Evolutionary conservation across 2,329 filamentous ascomycete species (phyloP), one percentile per base, ranked within the genome.

Genomic region (Aspergillus sp.): DNA sequence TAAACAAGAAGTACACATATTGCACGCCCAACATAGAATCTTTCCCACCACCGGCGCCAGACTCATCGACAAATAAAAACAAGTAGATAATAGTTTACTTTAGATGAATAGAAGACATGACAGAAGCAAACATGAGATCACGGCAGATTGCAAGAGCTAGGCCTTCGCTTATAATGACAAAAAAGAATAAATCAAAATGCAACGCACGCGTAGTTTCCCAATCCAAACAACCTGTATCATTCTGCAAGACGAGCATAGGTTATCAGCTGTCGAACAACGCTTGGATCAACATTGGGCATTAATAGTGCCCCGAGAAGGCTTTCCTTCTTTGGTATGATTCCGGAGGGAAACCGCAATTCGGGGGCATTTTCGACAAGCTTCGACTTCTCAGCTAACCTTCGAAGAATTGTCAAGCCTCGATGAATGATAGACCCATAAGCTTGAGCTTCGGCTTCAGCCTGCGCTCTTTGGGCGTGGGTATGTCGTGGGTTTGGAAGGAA

Each of bases 341-440:
- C 76, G 1, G 77, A 71, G 6, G 84, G 82, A 45, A 86, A 70
- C 30, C 72, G 58, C 29, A 62, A 70, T 7, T 67, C 68, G 5
- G 60, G 61, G 8, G 73, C 63, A 71, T 77, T 61, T 79, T 83
- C 58, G 64, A 73, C 30, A 75, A 79, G 67, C 40, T 70, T 71
- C 10, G 71, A 70, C 66, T 87, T 89, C 59, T 90, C 85, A 3
- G 79, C 77, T 26, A 91, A 65, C 47, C 78, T 78, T 49, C 79
- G 77, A n/a, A 91, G 65, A 42, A 89, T 75, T 7, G 81, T 79
- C 37, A 89, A 72, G 2, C 83, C 82, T 35, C 86, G 77, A 12
- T 81, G 77, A 4, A 85, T 81, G 31, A 91, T 85, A 5, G 69
- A 70, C 34, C 62, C 58, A 47, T 70, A 72, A 1, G 67, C 66